These are phyloP conservation scores for Polyporus arcularius DNA, from an alignment of 768 basidiomycete species.

Conservation along the genomic window DNA sequence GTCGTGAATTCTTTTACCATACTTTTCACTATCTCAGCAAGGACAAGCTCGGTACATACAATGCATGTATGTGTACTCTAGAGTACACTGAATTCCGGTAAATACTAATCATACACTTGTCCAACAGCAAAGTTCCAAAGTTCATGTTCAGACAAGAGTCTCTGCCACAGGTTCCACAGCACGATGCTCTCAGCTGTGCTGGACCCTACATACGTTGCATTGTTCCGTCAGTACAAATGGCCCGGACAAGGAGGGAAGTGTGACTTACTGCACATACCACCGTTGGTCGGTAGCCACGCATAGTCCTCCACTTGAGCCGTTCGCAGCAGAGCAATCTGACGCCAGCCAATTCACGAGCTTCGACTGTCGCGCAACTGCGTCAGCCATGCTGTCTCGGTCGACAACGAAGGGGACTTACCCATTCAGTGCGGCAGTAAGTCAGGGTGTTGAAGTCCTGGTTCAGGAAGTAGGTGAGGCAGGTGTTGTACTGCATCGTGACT, in stretches of 20 bases:
- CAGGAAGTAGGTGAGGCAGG: constrained; percentile 49
- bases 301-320: constrained; percentile 53
- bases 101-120: too few relatives aligned
- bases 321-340: constrained; percentile 46
- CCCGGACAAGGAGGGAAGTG: not conserved
- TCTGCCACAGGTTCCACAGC: too few relatives aligned
- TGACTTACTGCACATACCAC: constrained; percentile 52
- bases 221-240: too few relatives aligned
- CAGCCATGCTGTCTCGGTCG: not conserved
- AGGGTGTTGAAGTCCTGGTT: constrained; percentile 44
- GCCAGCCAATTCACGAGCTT: constrained; percentile 41
- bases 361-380: constrained; percentile 30
- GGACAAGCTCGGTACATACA: too few relatives aligned
- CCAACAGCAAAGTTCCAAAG: too few relatives aligned
- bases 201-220: too few relatives aligned
- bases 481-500: constrained; percentile 41
- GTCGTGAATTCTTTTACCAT: not conserved
- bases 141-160: too few relatives aligned
- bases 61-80: too few relatives aligned
- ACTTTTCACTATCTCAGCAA: too few relatives aligned
- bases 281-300: constrained; percentile 47
- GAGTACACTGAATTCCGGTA: too few relatives aligned
- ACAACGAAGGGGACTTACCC: constrained; percentile 33
- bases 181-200: too few relatives aligned
- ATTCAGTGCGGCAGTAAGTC: constrained; percentile 49